Evolutionary conservation across 2,329 filamentous ascomycete species (phyloP), one percentile per base, ranked within the genome.

Genomic region (Hypoxylon sp.): DNA sequence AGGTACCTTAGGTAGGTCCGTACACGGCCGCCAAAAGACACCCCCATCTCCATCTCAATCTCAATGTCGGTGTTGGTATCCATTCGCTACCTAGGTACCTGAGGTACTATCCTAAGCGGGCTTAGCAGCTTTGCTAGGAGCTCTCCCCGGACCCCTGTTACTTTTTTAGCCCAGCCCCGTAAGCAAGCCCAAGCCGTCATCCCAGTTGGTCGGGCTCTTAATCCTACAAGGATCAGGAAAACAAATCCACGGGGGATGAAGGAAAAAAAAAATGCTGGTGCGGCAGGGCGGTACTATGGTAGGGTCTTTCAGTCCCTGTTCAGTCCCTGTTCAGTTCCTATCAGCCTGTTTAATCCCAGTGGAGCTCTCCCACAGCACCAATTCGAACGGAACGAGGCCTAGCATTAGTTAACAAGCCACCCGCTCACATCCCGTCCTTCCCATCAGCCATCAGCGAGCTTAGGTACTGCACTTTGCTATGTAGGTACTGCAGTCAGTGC

Each of bases 151-250:
- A 62, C 43, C 61, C 64, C 64, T 67, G 64, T 51, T 57, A 56
- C 44, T 54, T 47, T 32, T 39, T 46, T 41, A 54, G 58, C 41
- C 41, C 54, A 61, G 55, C 47, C 55, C 55, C 52, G 43, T 64
- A 59, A 64, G 56, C 63, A 63, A 41, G 61, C 51, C 64, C 32
- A 55, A 61, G 58, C 46, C 65, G 64, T 67, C 64, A 67, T 67
- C 64, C 64, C 64, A 67, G 61, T 64, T 65, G 61, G 57, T 67
- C 64, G 64, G 64, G 64, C 64, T 64, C 64, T 48, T 57, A 59
- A 59, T 55, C 7, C 55, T 28, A 47, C 61, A 56, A 57, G 61
- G 64, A 24, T 59, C n/a, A 57, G 47, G 47, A 52, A 64, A 56
- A 64, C 41, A 53, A 62, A 62, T 55, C 30, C 15, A 48, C 55